phyloP scores from a whole-genome alignment of 257 asterid species.

The Knoxia roxburghii region DNA sequence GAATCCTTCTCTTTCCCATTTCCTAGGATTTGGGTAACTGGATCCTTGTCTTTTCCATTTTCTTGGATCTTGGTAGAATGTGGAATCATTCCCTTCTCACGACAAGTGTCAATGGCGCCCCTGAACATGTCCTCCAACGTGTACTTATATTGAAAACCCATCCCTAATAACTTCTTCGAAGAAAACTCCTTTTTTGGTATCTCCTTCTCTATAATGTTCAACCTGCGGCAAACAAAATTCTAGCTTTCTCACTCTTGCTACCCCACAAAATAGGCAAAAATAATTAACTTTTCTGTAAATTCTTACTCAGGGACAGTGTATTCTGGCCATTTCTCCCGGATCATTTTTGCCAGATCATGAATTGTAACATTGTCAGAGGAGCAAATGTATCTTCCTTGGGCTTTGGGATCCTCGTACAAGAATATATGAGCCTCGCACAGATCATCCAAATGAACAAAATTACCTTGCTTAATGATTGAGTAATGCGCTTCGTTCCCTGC shows the following conservation, averaged over 20 bases:
- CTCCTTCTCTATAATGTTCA: slow-evolving; percentile 70
- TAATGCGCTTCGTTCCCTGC: slow-evolving; percentile 83
- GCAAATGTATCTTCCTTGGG: slow-evolving; percentile 81
- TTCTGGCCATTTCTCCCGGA: slow-evolving; percentile 75
- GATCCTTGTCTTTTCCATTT: slow-evolving; percentile 33
- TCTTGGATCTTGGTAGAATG: slow-evolving; percentile 34
- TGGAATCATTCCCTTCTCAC: slow-evolving; percentile 68
- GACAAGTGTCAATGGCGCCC: slow-evolving; percentile 75
- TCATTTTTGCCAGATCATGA: slow-evolving; percentile 53
- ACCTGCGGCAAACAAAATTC: slow-evolving; percentile 44
- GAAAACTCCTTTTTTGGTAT: slow-evolving; percentile 62
- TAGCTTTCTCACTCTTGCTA: neutral
- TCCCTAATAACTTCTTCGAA: slow-evolving; percentile 55
- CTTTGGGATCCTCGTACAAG: slow-evolving; percentile 77
- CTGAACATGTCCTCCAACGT: slow-evolving; percentile 71
- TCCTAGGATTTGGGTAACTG: slow-evolving; percentile 23
- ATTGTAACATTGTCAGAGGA: slow-evolving; percentile 78
- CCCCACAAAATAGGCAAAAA: no score
- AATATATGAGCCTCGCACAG: slow-evolving; percentile 82
- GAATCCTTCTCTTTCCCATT: slow-evolving; percentile 33
- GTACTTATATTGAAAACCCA: slow-evolving; percentile 77
- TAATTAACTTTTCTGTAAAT: neutral
- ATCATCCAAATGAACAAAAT: slow-evolving; percentile 82
- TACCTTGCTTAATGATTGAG: slow-evolving; percentile 78
- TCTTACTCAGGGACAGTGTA: slow-evolving; percentile 80